Percentiles rank a stretch among this genome's conserved stretches.
phyloP scores from a whole-genome alignment of 331 rosid genomes.

The Acacia pycnantha region DNA sequence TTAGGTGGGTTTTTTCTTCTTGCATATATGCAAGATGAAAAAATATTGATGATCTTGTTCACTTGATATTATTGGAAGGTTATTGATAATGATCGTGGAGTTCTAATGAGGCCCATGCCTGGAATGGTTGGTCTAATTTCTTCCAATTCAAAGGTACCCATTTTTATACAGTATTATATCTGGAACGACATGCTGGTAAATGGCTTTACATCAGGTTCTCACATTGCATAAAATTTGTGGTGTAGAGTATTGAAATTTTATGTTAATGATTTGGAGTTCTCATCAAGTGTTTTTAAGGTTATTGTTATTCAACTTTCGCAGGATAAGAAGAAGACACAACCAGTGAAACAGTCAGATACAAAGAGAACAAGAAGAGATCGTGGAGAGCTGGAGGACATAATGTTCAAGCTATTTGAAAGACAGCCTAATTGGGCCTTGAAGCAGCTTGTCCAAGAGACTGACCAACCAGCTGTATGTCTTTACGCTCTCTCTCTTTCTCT shows the following conservation, averaged over 20 bases:
- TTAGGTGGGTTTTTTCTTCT: slow-evolving; percentile 19
- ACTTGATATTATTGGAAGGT: slow-evolving; percentile 51
- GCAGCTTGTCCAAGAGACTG: slow-evolving; percentile 98
- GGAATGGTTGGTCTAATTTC: slow-evolving; percentile 91
- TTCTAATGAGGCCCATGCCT: slow-evolving; percentile 97
- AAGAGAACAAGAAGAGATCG: slow-evolving; percentile 97
- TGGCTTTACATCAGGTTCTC: not conserved
- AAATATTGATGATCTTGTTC: slow-evolving; percentile 28
- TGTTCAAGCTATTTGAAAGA: slow-evolving; percentile 96
- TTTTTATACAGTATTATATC: not conserved
- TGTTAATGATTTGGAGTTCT: not conserved
- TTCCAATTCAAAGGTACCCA: slow-evolving; percentile 77
- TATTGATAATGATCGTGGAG: slow-evolving; percentile 86
- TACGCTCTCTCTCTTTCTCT: not conserved
- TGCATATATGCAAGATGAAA: not conserved
- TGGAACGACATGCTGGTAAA: not conserved
- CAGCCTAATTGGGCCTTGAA: slow-evolving; percentile 99
- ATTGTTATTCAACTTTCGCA: slow-evolving; percentile 33
- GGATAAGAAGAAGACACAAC: slow-evolving; percentile 87
- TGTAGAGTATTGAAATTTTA: not conserved
- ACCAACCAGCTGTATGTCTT: slow-evolving; percentile 87
- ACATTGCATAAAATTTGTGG: slow-evolving; percentile 13
- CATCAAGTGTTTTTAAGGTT: not conserved
- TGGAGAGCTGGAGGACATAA: slow-evolving; percentile 94
- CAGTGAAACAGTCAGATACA: slow-evolving; percentile 83